Percentiles rank a stretch among this genome's conserved stretches.
These are phyloP conservation scores for Macrocybe gigantea DNA, from an alignment of 768 basidiomycete genomes.

Conservation along the genomic window DNA sequence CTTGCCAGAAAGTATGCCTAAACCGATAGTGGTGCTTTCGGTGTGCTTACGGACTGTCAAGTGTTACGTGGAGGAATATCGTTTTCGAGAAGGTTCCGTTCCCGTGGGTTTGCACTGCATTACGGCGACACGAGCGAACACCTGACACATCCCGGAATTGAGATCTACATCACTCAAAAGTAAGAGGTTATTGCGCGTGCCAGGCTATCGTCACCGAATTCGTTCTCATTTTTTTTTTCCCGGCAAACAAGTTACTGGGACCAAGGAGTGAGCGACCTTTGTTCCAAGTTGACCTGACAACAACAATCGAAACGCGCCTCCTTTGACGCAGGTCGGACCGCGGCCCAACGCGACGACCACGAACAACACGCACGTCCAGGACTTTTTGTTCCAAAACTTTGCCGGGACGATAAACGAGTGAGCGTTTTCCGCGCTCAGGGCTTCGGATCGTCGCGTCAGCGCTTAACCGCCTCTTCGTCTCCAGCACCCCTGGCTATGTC, in stretches of 20 bases:
- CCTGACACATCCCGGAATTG: background rate
- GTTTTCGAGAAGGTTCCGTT: conserved; percentile 44
- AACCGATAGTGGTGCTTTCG: background rate
- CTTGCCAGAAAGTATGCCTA: conserved; percentile 43
- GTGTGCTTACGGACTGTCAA: conserved; percentile 12
- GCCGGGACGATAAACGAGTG: conserved; percentile 45
- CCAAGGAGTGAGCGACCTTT: conserved; percentile 36
- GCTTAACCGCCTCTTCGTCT: background rate
- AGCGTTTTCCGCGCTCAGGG: conserved; percentile 1
- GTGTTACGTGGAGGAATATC: conserved; percentile 57
- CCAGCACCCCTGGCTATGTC: conserved; percentile 35
- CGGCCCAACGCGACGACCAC: conserved; percentile 34
- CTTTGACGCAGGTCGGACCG: conserved; percentile 26
- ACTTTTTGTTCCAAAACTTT: conserved; percentile 52
- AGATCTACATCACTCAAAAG: conserved; percentile 66
- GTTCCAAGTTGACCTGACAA: background rate
- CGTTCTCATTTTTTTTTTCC: too few species aligned
- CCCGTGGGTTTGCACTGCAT: conserved; percentile 32
- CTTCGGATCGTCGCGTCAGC: background rate
- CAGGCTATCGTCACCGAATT: too few species aligned
- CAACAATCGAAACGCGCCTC: background rate
- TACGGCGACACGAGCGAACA: too few species aligned
- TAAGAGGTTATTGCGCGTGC: conserved; percentile 16
- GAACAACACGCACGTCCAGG: conserved; percentile 52
- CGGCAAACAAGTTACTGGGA: conserved; percentile 51